Evolutionary conservation across 495 filamentous ascomycete genomes (phyloP).

Genomic region (Durotheca rogersii): DNA sequence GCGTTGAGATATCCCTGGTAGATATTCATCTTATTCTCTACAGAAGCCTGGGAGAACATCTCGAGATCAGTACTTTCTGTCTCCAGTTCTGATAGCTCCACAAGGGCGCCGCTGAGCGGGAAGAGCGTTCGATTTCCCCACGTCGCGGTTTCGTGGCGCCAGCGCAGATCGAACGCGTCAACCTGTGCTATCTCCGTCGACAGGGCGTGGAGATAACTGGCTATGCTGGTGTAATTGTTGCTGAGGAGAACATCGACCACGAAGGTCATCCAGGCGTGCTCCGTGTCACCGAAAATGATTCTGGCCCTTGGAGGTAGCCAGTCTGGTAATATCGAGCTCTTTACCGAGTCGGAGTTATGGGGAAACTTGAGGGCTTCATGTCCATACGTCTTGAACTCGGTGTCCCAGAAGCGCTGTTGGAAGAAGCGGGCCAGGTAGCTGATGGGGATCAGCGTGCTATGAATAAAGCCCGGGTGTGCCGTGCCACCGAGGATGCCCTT

Average conservation of each 20-base stretch:
- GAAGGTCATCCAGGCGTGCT: neutral
- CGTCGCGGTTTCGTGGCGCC: neutral
- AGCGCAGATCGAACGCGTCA: too few species aligned
- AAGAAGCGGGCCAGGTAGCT: constrained; percentile 28
- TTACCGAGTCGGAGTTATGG: too few species aligned
- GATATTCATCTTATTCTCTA: too few species aligned
- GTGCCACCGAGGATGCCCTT: neutral
- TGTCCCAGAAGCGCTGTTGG: constrained; percentile 28
- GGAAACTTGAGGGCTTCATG: constrained; percentile 15
- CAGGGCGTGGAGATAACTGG: neutral
- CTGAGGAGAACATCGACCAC: neutral
- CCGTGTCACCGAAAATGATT: neutral
- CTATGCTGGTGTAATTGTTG: neutral
- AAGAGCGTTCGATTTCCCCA: too few species aligned
- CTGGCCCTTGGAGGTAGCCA: too few species aligned
- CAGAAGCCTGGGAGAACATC: too few species aligned
- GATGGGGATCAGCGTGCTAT: constrained; percentile 15
- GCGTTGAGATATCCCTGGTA: too few species aligned
- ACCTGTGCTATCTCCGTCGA: too few species aligned
- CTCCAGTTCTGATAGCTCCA: too few species aligned
- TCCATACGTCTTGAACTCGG: constrained; percentile 13
- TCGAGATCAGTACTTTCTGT: too few species aligned
- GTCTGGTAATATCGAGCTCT: too few species aligned
- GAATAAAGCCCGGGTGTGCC: neutral
- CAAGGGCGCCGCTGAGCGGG: too few species aligned